These are phyloP conservation scores for Babesia divergens DNA, from an alignment of 169 alveolate genomes.

Conservation along the genomic window DNA sequence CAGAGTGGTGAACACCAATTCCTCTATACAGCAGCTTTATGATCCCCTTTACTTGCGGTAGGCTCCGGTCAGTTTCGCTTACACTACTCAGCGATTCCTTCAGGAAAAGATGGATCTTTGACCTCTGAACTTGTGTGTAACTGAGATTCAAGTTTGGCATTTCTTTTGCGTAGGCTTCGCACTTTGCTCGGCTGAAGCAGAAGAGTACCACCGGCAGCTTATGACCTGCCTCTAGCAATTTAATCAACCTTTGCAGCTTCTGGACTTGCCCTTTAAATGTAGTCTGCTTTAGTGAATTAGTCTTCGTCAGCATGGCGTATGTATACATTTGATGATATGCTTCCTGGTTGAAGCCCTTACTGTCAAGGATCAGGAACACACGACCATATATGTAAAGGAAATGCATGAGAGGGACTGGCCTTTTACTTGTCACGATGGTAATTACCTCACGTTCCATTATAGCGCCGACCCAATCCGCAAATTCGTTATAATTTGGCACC, in stretches of 20 bases:
- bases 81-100: constrained; percentile 79
- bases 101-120: constrained; percentile 82
- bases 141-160: constrained; percentile 81
- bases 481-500: constrained; percentile 95
- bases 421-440: constrained; percentile 87
- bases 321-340: constrained; percentile 67
- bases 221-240: constrained; percentile 72
- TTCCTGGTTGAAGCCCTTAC: constrained; percentile 64
- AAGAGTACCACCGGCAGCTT: constrained; percentile 94
- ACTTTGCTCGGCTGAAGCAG: constrained; percentile 90
- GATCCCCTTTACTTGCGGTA: constrained; percentile 86
- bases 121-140: constrained; percentile 76
- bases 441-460: constrained; percentile 88
- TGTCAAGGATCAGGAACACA: constrained; percentile 43
- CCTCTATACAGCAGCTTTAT: constrained; percentile 88
- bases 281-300: constrained; percentile 32
- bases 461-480: constrained; percentile 98
- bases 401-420: constrained; percentile 97
- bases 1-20: constrained; percentile 98
- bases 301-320: constrained; percentile 30
- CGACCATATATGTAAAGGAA: constrained; percentile 74
- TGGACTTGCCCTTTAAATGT: constrained; percentile 79
- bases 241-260: constrained; percentile 75
- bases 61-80: constrained; percentile 81
- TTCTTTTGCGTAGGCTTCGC: constrained; percentile 86